phyloP scores from a whole-genome alignment of 2,329 filamentous ascomycete genomes.

The Aspergillus aculeatinus region DNA sequence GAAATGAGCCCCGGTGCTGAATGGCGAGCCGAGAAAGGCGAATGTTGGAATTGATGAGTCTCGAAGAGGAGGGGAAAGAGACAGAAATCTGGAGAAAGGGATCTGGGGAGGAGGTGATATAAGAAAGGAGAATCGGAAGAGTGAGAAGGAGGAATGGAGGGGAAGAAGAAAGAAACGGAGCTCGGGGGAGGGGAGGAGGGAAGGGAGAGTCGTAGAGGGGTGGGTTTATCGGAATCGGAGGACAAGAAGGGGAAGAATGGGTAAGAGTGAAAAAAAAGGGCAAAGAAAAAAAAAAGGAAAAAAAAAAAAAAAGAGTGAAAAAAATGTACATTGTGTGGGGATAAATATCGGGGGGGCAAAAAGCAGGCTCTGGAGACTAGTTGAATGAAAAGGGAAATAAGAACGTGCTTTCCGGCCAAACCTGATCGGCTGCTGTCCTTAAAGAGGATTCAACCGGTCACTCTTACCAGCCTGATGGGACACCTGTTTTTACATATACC shows the following conservation, averaged over 20 bases:
- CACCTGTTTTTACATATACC: slow-evolving; percentile 10
- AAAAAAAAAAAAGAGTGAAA: slow-evolving; percentile 19
- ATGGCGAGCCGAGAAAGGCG: slow-evolving; percentile 10
- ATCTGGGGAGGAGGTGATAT: slow-evolving; percentile 29
- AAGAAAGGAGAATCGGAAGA: slow-evolving; percentile 28
- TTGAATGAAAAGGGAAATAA: slow-evolving; percentile 14
- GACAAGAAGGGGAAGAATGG: slow-evolving; percentile 14
- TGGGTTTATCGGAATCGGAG: slow-evolving; percentile 28
- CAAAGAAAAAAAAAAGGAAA: slow-evolving; percentile 18
- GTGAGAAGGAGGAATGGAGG: slow-evolving; percentile 22
- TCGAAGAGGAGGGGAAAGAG: slow-evolving; percentile 19
- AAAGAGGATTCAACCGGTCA: slow-evolving; percentile 20
- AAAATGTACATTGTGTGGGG: slow-evolving; percentile 25
- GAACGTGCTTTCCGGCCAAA: slow-evolving; percentile 23
- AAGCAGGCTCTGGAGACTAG: slow-evolving; percentile 9
- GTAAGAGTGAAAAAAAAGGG: slow-evolving; percentile 7
- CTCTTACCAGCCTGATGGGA: slow-evolving; percentile 15
- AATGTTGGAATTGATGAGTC: slow-evolving; percentile 18
- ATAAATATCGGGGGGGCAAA: slow-evolving; percentile 34
- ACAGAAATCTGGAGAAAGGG: slow-evolving; percentile 27
- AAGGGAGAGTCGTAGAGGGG: slow-evolving; percentile 21
- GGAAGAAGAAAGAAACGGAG: slow-evolving; percentile 27
- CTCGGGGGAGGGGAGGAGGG: slow-evolving; percentile 26
- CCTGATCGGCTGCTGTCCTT: slow-evolving; percentile 24
- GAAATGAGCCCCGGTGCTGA: slow-evolving; percentile 8